phyloP scores from a whole-genome alignment of 2,329 filamentous ascomycete genomes.

The Cladosporium cucumerinum region DNA sequence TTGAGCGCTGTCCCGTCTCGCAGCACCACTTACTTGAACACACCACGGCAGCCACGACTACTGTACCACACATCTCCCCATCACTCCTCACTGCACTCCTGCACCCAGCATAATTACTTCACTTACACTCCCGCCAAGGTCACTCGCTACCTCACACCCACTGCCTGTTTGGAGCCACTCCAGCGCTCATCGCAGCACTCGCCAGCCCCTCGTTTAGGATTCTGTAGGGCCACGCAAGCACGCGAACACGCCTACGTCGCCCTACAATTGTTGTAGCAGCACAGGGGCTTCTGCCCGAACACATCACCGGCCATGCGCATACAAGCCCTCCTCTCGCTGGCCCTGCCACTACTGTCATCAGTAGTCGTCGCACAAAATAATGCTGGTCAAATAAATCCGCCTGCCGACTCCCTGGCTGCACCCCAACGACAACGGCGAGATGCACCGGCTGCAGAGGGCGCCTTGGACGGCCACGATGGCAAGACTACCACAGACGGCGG shows the following conservation, averaged over 20 bases:
- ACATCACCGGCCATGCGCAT: constrained; percentile 29
- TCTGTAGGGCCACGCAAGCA: constrained; percentile 16
- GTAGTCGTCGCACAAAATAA: constrained; percentile 20
- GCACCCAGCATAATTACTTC: constrained; percentile 12
- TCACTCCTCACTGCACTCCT: background rate
- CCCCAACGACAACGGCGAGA: constrained; percentile 14
- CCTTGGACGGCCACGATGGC: constrained; percentile 35
- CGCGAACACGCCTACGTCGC: constrained; percentile 4
- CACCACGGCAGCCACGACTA: constrained; percentile 5
- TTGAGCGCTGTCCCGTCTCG: background rate
- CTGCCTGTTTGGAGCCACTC: background rate
- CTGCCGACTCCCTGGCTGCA: constrained; percentile 13
- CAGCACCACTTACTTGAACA: background rate
- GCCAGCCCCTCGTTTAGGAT: constrained; percentile 1
- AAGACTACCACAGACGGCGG: constrained; percentile 34
- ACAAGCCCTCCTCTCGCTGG: constrained; percentile 29
- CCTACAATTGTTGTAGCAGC: background rate
- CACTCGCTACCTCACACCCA: constrained; percentile 13
- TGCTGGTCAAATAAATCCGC: constrained; percentile 19
- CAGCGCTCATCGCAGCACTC: background rate
- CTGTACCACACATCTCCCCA: background rate
- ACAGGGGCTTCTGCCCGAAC: constrained; percentile 25
- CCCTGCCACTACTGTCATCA: constrained; percentile 28
- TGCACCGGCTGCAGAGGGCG: constrained; percentile 19
- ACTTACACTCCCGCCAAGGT: constrained; percentile 6